These are phyloP conservation scores for Carex arenaria DNA, from an alignment of 202 grass and related monocot species.

Conservation along the genomic window DNA sequence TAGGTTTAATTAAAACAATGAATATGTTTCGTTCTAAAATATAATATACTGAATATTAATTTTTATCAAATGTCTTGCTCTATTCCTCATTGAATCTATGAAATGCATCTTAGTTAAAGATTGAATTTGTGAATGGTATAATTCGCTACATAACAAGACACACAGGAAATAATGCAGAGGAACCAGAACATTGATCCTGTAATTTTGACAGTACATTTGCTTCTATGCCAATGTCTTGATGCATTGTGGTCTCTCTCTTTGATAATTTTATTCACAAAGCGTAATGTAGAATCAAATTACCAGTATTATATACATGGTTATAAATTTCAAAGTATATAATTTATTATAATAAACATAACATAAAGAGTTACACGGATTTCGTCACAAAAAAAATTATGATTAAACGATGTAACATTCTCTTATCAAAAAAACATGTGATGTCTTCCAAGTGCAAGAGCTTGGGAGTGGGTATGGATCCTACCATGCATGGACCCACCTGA, in stretches of 20 bases:
- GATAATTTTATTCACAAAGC: background rate
- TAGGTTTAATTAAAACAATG: no score
- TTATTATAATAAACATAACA: background rate
- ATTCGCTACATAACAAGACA: background rate
- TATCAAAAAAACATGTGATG: background rate
- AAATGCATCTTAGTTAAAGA: no score
- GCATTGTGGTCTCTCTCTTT: background rate
- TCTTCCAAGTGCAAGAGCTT: background rate
- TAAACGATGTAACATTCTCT: background rate
- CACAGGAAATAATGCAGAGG: background rate
- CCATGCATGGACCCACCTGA: background rate
- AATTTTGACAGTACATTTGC: background rate
- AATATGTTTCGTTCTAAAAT: no score
- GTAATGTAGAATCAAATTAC: background rate
- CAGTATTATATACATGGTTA: background rate
- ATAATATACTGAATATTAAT: no score
- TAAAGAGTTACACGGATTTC: background rate
- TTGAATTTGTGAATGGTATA: no score
- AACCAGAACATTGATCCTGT: background rate
- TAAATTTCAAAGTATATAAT: no score
- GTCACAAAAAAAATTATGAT: background rate
- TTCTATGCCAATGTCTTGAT: background rate
- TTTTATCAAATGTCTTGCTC: no score
- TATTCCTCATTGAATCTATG: no score
- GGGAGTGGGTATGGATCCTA: background rate